A percentile compares a stretch with the other conserved stretches of the same genome.
phyloP scores from a whole-genome alignment of 345 rosid species.

The Citrus cavaleriei region DNA sequence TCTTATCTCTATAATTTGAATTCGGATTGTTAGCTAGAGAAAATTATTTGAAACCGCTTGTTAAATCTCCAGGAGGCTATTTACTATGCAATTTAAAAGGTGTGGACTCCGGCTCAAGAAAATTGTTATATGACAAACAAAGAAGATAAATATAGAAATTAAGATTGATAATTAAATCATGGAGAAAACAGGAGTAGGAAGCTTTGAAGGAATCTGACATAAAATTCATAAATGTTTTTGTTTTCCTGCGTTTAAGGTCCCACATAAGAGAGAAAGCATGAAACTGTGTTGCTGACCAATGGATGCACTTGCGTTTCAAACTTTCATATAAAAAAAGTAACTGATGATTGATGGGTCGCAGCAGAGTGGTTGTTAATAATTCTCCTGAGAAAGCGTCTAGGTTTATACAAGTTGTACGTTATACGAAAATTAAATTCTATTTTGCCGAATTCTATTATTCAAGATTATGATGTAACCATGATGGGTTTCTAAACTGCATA shows the following conservation, averaged over 20 bases:
- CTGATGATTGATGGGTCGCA: not conserved
- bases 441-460: not conserved
- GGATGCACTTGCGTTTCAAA: not conserved
- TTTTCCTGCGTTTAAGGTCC: not conserved
- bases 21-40: accelerated
- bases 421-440: not conserved
- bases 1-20: no score
- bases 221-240: not conserved
- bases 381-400: not conserved
- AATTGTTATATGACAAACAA: no score
- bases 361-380: not conserved
- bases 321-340: not conserved
- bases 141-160: not conserved
- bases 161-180: not conserved
- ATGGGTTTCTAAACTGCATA: not conserved
- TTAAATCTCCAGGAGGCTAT: no score
- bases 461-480: not conserved
- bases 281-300: not conserved
- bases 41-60: no score
- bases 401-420: not conserved
- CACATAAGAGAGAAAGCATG: not conserved
- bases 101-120: no score
- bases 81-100: no score
- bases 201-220: not conserved
- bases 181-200: not conserved